These are phyloP conservation scores for Hysterium pulicare DNA, from an alignment of 2,329 filamentous ascomycete species.

Conservation along the genomic window DNA sequence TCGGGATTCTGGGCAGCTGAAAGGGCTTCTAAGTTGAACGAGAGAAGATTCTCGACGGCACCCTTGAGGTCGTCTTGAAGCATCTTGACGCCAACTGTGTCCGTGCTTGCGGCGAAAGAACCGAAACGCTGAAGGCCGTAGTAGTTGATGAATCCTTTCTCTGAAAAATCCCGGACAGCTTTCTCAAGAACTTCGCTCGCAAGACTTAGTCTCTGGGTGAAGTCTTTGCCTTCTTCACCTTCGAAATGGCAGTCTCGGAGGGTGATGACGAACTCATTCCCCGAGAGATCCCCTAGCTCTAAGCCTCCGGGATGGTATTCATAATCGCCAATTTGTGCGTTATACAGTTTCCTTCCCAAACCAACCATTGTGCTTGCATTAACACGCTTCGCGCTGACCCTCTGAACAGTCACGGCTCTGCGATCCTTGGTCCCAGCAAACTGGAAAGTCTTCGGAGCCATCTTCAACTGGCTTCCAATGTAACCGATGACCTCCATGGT, in stretches of 20 bases:
- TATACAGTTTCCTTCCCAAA: conserved; percentile 59
- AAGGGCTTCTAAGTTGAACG: conserved; percentile 65
- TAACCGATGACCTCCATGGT: conserved; percentile 87
- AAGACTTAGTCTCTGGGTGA: conserved; percentile 43
- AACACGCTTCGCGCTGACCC: conserved; percentile 65
- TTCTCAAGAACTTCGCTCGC: conserved; percentile 50
- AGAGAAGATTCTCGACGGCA: conserved; percentile 73
- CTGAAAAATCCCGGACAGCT: conserved; percentile 64
- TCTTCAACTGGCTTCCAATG: conserved; percentile 68
- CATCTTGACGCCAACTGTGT: conserved; percentile 79
- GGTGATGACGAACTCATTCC: conserved; percentile 92
- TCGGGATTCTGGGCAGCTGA: conserved; percentile 48
- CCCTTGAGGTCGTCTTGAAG: conserved; percentile 76
- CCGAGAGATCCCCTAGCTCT: conserved; percentile 76
- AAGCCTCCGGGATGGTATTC: conserved; percentile 69
- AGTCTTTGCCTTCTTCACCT: conserved; percentile 34
- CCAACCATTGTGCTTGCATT: conserved; percentile 61
- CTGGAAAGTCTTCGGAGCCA: conserved; percentile 65
- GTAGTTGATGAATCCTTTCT: conserved; percentile 91
- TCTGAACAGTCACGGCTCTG: conserved; percentile 79
- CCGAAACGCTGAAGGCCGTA: conserved; percentile 97
- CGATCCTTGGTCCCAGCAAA: conserved; percentile 93
- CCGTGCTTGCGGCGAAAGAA: conserved; percentile 80
- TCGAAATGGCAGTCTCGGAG: conserved; percentile 77
- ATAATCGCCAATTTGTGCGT: conserved; percentile 73